Base-by-base conservation (phyloP, 2,329 filamentous ascomycete species). In the Arthrocladium fulminans region DNA sequence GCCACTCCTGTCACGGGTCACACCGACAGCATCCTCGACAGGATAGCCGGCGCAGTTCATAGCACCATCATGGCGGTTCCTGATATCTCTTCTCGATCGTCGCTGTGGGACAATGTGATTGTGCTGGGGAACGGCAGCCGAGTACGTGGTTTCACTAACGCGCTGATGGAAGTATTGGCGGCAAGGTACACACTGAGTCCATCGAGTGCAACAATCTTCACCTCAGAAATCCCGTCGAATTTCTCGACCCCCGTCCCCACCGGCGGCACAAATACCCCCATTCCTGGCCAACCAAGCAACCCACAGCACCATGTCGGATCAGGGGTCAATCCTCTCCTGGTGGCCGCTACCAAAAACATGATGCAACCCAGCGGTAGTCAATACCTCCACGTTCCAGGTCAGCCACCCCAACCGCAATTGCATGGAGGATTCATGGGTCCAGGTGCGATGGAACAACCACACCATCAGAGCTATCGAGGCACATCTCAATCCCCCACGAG, bases 191-290 rank as follows among this genome's bases (percentile, higher is more conserved):
- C 96, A 47, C 82, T 98, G 57, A 94, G 89, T 1, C 92, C 92
- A 0, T 89, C 84, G 23, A 90, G 88, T 1, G 88, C 88, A 44
- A 96, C 89, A 35, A 97, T 97, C 61, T 97, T 97, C 74, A 95
- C 89, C 29, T 95, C 88, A 19, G 92, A 98, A 67, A 81, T 97
- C 30, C 92, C 92, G 6, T 96, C 88, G 7, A 90, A 92, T 67
- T 79, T 96, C 63, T 88, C 86, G 24, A 97, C 92, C 0, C 92
- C 92, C 1, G 77, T 84, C 9, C 89, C 88, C 17, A 97, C 90
- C 1, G 90, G 90, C 27, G 81, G 88, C 13, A 92, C 94, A 66
- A 97, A 90, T 1, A 94, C 92, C 0, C 87, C 86, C 2, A 60
- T 70, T 40, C 59, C 61, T 37, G 65, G 65, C 61, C 73, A 60